Evolutionary conservation across 1,284 basidiomycete genomes (phyloP).

Genomic region (Austroboletus rostrupii): DNA sequence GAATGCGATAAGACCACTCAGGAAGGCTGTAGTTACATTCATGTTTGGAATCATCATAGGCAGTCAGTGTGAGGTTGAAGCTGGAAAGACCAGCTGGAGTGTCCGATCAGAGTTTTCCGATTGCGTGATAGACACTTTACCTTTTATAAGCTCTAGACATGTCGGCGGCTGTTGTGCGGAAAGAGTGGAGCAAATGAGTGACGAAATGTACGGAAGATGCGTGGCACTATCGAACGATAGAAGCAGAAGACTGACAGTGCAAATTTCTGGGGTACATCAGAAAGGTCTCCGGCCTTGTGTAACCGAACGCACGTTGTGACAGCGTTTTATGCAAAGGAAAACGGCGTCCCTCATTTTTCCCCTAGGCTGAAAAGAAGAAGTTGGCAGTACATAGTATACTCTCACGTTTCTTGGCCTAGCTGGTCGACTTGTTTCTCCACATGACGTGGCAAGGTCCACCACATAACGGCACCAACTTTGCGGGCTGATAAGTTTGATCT

Average conservation of each 20-base stretch:
- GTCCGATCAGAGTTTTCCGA: not conserved
- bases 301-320: too few relatives aligned
- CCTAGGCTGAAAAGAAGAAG: too few relatives aligned
- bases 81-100: not conserved
- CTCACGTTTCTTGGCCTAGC: too few relatives aligned
- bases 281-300: too few relatives aligned
- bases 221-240: not conserved
- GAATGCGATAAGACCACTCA: constrained; percentile 8
- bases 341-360: too few relatives aligned
- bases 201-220: not conserved
- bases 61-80: not conserved
- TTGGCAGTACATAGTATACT: too few relatives aligned
- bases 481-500: not conserved
- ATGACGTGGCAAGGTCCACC: not conserved
- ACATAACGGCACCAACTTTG: not conserved
- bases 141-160: not conserved
- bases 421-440: too few relatives aligned
- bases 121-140: not conserved
- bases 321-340: too few relatives aligned
- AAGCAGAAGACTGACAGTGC: not conserved
- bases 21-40: constrained; percentile 6
- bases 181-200: not conserved
- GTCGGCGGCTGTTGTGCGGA: not conserved
- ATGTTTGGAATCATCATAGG: constrained; percentile 4
- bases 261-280: not conserved